These are phyloP conservation scores for Chlorella sp. DNA, from an alignment of 139 green algal genomes.

Conservation along the genomic window DNA sequence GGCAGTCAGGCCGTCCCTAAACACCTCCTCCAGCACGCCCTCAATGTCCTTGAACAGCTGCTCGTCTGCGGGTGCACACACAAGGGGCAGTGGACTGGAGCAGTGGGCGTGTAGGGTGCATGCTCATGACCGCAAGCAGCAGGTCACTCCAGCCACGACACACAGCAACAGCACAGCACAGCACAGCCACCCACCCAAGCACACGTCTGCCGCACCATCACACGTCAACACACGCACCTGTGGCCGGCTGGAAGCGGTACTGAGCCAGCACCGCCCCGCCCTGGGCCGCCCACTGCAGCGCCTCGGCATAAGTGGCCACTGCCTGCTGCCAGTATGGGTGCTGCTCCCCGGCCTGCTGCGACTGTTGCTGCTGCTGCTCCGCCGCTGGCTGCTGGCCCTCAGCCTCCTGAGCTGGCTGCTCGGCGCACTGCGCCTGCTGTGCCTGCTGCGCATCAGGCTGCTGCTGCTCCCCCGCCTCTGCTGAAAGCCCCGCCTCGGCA, in stretches of 20 bases:
- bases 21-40: constrained; percentile 32
- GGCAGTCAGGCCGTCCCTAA: constrained; percentile 20
- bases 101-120: background rate
- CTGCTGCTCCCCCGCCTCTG: background rate
- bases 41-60: constrained; percentile 51
- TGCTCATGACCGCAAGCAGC: background rate
- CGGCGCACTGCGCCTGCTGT: background rate
- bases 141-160: background rate
- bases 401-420: background rate
- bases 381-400: background rate
- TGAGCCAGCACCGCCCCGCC: background rate
- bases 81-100: background rate
- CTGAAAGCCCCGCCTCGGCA: background rate
- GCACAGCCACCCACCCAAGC: no score
- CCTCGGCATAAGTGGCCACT: background rate
- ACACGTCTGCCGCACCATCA: no score
- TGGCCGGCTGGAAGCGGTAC: constrained; percentile 20
- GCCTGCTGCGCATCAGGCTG: background rate
- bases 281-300: background rate
- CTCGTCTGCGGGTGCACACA: constrained; percentile 27
- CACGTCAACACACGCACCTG: no score
- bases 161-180: background rate
- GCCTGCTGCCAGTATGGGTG: background rate
- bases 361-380: background rate
- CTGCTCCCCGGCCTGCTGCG: background rate